These are phyloP conservation scores for Phytophthora sojae DNA, from an alignment of 352 stramenopile genomes.

Conservation along the genomic window DNA sequence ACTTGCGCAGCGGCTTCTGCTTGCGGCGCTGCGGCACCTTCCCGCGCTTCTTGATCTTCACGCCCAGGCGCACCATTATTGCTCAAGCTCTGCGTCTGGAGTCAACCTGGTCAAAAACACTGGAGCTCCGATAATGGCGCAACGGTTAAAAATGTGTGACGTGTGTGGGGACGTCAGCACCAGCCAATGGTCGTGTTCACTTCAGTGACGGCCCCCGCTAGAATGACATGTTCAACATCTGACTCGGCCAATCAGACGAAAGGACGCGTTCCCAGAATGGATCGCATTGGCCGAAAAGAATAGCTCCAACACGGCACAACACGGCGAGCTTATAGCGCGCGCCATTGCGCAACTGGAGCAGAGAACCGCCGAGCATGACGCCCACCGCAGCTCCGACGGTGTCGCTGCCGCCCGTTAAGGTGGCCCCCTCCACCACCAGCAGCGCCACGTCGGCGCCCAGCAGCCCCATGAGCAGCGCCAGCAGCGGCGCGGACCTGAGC, in stretches of 20 bases:
- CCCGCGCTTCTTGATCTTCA: slow-evolving; percentile 69
- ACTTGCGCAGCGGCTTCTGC: slow-evolving; percentile 77
- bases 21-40: slow-evolving; percentile 77
- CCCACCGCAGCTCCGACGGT: background rate
- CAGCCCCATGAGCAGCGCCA: slow-evolving; percentile 35
- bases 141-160: slow-evolving; percentile 25
- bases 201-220: background rate
- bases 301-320: background rate
- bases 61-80: slow-evolving; percentile 53
- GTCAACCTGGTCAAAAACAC: background rate
- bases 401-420: slow-evolving; percentile 16
- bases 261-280: slow-evolving; percentile 15
- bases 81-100: background rate
- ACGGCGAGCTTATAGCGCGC: background rate
- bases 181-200: slow-evolving; percentile 19
- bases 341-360: slow-evolving; percentile 19
- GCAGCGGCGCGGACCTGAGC: slow-evolving; percentile 13
- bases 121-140: slow-evolving; percentile 2
- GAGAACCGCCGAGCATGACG: slow-evolving; percentile 10
- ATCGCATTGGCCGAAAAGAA: slow-evolving; percentile 23
- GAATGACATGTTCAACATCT: background rate
- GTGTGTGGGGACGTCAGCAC: slow-evolving; percentile 17
- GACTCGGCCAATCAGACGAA: slow-evolving; percentile 16
- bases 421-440: slow-evolving; percentile 17
- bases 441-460: slow-evolving; percentile 33